These are phyloP conservation scores for Saccharomyces hybrid DNA, from an alignment of 1,139 yeast genomes.

Conservation along the genomic window DNA sequence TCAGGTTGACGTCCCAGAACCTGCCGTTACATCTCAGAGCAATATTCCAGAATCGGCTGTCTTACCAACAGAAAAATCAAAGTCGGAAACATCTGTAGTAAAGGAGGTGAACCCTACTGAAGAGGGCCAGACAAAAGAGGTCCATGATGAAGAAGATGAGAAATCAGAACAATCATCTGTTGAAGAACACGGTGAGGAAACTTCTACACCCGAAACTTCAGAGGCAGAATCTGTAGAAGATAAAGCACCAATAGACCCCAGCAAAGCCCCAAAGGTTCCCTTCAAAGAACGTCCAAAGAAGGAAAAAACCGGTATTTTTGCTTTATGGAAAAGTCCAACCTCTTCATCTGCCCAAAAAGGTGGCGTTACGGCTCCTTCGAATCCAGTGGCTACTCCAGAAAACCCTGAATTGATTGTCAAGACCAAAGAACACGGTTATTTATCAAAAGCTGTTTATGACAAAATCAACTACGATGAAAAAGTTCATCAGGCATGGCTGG, in stretches of 20 bases:
- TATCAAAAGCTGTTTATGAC: slow-evolving; percentile 29
- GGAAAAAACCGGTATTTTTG: slow-evolving; percentile 3
- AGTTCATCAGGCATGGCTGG: slow-evolving; percentile 18
- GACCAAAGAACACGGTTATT: slow-evolving; percentile 20
- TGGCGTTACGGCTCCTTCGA: slow-evolving; percentile 4
- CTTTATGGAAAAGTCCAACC: background rate
- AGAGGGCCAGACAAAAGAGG: background rate
- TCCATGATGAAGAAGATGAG: background rate
- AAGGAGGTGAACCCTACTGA: background rate
- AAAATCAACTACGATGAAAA: slow-evolving; percentile 20
- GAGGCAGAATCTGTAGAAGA: slow-evolving; percentile 5
- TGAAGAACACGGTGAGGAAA: background rate
- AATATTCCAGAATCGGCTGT: slow-evolving; percentile 5
- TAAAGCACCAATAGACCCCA: slow-evolving; percentile 14
- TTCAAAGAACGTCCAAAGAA: slow-evolving; percentile 6
- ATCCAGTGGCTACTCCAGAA: slow-evolving; percentile 27
- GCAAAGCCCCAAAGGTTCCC: slow-evolving; percentile 18
- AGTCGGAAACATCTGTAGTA: background rate
- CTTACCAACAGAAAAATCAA: slow-evolving; percentile 2
- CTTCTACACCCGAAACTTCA: slow-evolving; percentile 1
- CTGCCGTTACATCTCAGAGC: background rate
- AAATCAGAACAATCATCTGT: background rate
- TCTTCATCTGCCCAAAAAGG: slow-evolving; percentile 3
- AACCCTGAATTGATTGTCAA: slow-evolving; percentile 27
- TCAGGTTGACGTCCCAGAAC: background rate